Evolutionary conservation across 139 green algal genomes (phyloP).

Genomic region (Picochlorum sp.): DNA sequence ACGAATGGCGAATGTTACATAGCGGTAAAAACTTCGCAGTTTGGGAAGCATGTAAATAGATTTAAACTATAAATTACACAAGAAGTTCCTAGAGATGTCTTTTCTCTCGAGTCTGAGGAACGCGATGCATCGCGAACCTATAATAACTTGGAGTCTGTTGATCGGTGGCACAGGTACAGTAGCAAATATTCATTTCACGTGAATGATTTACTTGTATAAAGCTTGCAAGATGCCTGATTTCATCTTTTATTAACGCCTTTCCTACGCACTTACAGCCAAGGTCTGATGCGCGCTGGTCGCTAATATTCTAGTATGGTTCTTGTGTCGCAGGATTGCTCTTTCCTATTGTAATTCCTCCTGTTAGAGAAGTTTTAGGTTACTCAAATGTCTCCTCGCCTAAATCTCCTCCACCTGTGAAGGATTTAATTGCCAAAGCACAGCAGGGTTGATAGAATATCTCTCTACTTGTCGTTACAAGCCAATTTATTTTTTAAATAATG

Average conservation of each 20-base stretch:
- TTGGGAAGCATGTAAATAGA: constrained; percentile 42
- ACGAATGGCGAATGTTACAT: constrained; percentile 47
- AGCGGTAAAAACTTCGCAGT: constrained; percentile 68
- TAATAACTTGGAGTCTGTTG: constrained; percentile 40
- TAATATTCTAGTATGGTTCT: too few relatives aligned
- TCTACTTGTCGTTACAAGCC: too few relatives aligned
- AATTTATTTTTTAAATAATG: too few relatives aligned
- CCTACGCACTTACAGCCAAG: too few relatives aligned
- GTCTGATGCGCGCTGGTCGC: too few relatives aligned
- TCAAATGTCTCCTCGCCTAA: constrained; percentile 1
- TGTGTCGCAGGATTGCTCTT: constrained; percentile 27
- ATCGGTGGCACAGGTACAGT: constrained; percentile 27
- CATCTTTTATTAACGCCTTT: too few relatives aligned
- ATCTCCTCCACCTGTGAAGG: constrained; percentile 7
- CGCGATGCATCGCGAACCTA: constrained; percentile 23
- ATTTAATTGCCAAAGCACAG: neutral
- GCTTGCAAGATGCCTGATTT: neutral
- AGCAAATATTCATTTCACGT: neutral
- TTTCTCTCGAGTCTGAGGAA: neutral
- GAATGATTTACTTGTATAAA: neutral
- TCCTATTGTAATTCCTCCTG: constrained; percentile 33
- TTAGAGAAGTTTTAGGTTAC: constrained; percentile 26
- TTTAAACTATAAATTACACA: neutral
- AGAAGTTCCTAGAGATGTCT: constrained; percentile 3
- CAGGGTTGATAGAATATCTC: neutral